Percentiles rank a stretch among this genome's conserved stretches.
phyloP scores from a whole-genome alignment of 2,329 filamentous ascomycete species.

The Huntiella savannae region DNA sequence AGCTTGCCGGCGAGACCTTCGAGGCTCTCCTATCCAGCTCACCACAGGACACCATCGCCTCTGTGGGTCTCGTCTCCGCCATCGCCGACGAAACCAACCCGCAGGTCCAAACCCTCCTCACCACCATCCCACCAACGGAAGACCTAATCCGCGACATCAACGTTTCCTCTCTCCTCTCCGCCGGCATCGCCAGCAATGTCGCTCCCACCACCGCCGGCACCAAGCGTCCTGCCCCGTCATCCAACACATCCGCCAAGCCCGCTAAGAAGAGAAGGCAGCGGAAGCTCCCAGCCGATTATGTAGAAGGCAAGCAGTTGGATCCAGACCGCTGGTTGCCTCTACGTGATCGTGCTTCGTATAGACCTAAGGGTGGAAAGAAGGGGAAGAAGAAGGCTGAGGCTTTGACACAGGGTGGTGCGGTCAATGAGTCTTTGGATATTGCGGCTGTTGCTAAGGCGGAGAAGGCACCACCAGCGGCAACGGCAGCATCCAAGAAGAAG shows the following conservation, averaged over 20 bases:
- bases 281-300: constrained; percentile 53
- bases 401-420: constrained; percentile 68
- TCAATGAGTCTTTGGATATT: constrained; percentile 46
- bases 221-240: constrained; percentile 26
- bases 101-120: constrained; percentile 34
- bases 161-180: constrained; percentile 40
- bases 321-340: constrained; percentile 87
- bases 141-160: constrained; percentile 42
- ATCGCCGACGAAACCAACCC: constrained; percentile 43
- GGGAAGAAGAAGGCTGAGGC: constrained; percentile 66
- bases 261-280: constrained; percentile 39
- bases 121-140: constrained; percentile 40
- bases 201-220: constrained; percentile 21
- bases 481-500: constrained; percentile 26
- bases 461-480: constrained; percentile 24
- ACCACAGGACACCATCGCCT: constrained; percentile 46
- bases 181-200: constrained; percentile 35
- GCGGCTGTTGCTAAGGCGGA: constrained; percentile 45
- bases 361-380: constrained; percentile 74
- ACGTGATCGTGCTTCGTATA: constrained; percentile 71
- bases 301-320: constrained; percentile 62
- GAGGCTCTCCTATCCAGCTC: constrained; percentile 47
- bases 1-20: constrained; percentile 62
- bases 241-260: constrained; percentile 17
- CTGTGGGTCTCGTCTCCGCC: constrained; percentile 73